A percentile compares a stretch with the other conserved stretches of the same genome.
Conservation (phyloP, 768 basidiomycete genomes). For the Suillus paluster region DNA sequence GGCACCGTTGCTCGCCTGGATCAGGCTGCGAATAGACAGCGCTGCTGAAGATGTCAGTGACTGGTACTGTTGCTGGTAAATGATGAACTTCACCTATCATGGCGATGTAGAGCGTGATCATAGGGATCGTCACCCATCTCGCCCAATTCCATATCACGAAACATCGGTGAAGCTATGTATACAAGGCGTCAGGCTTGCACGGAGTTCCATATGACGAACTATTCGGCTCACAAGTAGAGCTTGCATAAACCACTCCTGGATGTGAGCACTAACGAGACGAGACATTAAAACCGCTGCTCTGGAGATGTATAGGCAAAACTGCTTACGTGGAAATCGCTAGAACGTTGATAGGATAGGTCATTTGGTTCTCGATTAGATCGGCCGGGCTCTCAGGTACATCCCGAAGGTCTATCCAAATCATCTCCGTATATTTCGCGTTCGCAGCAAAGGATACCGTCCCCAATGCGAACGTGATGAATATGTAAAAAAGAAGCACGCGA, state of each 20-base stretch:
- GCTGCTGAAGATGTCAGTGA: constrained; percentile 6
- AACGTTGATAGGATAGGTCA: not conserved
- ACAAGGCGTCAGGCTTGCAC: not conserved
- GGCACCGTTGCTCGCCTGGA: constrained; percentile 13
- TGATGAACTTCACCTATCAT: constrained; percentile 15
- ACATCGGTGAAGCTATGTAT: constrained; percentile 13
- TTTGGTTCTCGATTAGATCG: not conserved
- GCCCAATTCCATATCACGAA: constrained; percentile 19
- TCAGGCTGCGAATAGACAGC: constrained; percentile 22
- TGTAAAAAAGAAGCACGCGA: not conserved
- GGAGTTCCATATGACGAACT: not conserved
- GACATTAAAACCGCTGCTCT: no score
- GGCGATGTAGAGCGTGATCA: constrained; percentile 17
- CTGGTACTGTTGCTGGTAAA: not conserved
- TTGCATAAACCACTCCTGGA: not conserved
- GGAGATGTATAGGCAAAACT: not conserved
- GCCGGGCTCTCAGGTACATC: not conserved
- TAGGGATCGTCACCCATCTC: constrained; percentile 17
- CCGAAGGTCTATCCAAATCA: constrained; percentile 28
- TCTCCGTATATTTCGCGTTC: constrained; percentile 22
- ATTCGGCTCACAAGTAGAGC: not conserved
- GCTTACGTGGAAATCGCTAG: not conserved
- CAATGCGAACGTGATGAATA: constrained; percentile 13
- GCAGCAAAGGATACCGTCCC: constrained; percentile 20
- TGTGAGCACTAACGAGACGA: not conserved